These are phyloP conservation scores for Fulvia fulva DNA, from an alignment of 2,329 filamentous ascomycete species.

Conservation along the genomic window DNA sequence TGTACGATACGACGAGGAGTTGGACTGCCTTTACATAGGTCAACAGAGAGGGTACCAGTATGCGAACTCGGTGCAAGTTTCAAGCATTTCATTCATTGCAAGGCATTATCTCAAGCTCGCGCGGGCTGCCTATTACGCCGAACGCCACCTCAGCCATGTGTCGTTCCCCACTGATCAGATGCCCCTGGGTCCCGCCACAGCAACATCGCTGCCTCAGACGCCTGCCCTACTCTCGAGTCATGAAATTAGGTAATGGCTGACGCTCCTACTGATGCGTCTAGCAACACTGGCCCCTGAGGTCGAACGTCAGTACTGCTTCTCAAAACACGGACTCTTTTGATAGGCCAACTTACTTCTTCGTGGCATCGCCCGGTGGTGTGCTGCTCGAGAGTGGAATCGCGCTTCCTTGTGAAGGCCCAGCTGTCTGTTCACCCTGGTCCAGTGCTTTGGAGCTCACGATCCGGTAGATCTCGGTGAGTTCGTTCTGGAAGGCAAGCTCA, in stretches of 20 bases:
- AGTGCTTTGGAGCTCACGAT: constrained; percentile 98
- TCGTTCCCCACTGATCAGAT: background rate
- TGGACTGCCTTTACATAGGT: no score
- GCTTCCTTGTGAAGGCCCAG: constrained; percentile 68
- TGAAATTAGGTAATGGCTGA: background rate
- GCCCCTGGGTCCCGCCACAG: background rate
- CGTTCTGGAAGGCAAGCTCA: constrained; percentile 94
- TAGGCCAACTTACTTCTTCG: constrained; percentile 53
- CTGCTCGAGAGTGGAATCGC: constrained; percentile 61
- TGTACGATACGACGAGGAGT: no score
- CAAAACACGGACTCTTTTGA: no score
- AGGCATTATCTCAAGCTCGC: background rate
- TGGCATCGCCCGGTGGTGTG: constrained; percentile 61
- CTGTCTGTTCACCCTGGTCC: constrained; percentile 78
- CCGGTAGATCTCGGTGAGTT: constrained; percentile 99
- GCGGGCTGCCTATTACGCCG: background rate
- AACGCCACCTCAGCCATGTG: background rate
- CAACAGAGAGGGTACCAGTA: background rate
- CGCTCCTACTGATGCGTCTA: constrained; percentile 38
- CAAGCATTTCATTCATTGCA: background rate
- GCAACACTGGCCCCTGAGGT: constrained; percentile 66
- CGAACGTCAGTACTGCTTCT: no score
- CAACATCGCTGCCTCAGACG: background rate
- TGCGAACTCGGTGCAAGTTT: background rate
- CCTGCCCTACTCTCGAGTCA: background rate